Conservation (phyloP, 352 stramenopile genomes). For the Elongisporangium undulatum region DNA sequence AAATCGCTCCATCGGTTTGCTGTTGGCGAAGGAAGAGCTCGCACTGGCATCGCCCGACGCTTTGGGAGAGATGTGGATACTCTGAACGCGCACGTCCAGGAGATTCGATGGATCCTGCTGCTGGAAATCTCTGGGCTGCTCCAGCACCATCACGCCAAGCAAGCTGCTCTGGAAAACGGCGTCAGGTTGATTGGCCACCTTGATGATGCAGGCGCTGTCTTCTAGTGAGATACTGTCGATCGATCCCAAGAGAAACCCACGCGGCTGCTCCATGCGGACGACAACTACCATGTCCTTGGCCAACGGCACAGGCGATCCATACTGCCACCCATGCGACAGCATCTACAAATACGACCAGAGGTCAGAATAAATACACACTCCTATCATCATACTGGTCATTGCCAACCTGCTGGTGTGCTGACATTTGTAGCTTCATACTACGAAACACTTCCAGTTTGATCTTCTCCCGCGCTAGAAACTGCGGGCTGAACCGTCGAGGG, state of each 20-base stretch:
- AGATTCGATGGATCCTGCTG: conserved; percentile 7
- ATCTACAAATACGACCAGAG: conserved; percentile 2
- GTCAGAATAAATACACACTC: neutral
- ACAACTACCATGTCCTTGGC: neutral
- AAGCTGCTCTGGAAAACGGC: conserved; percentile 34
- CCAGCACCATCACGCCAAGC: conserved; percentile 53
- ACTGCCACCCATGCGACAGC: neutral
- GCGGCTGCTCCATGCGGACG: conserved; percentile 36
- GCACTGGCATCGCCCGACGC: neutral
- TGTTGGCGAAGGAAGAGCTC: neutral
- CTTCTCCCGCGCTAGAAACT: conserved; percentile 68
- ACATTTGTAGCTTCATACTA: conserved; percentile 24
- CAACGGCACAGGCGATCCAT: neutral
- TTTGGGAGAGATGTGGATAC: neutral
- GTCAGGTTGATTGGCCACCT: conserved; percentile 16
- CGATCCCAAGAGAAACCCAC: conserved; percentile 29
- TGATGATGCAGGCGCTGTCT: conserved; percentile 30
- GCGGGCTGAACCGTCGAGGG: conserved; percentile 55
- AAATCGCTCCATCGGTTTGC: conserved; percentile 6
- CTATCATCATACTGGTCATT: neutral
- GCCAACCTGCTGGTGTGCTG: conserved; percentile 12
- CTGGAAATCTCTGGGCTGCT: conserved; percentile 5
- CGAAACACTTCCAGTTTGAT: conserved; percentile 62
- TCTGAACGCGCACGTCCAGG: neutral
- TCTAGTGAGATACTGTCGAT: conserved; percentile 20